Conservation (phyloP, 441 rosid species). For the Populus hybrid region DNA sequence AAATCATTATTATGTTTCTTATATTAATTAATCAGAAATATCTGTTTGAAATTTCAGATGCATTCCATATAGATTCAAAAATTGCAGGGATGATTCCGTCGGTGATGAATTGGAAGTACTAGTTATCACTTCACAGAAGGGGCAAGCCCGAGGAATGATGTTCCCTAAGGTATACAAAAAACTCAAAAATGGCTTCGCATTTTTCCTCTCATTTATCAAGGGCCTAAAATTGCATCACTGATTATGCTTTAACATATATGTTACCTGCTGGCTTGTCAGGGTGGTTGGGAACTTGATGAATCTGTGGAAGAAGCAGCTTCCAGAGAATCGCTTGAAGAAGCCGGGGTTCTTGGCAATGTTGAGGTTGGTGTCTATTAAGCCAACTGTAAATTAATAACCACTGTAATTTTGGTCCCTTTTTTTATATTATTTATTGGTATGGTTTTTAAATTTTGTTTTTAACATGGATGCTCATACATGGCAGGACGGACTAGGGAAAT, state of each 20-base stretch:
- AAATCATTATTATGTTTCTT: neutral
- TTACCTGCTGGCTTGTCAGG: conserved; percentile 34
- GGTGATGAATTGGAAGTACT: conserved; percentile 67
- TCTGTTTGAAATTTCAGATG: conserved; percentile 46
- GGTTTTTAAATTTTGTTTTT: neutral
- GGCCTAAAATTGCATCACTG: neutral
- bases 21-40: no score
- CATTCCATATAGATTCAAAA: conserved; percentile 73
- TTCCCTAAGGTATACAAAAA: conserved; percentile 69
- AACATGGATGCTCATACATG: neutral
- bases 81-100: conserved; percentile 33
- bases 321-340: conserved; percentile 85
- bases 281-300: conserved; percentile 98
- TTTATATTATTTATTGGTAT: neutral
- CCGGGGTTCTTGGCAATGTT: conserved; percentile 81
- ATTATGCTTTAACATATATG: neutral
- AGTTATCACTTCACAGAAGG: conserved; percentile 77
- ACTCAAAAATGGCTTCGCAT: neutral
- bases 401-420: neutral
- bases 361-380: conserved; percentile 41
- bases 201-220: neutral
- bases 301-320: conserved; percentile 74
- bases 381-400: neutral
- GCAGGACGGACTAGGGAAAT: conserved; percentile 71
- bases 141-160: conserved; percentile 54